A percentile compares a stretch with the other conserved stretches of the same genome.
phyloP scores from a whole-genome alignment of 1,139 yeast species.

The Saccharomyces hybrid region DNA sequence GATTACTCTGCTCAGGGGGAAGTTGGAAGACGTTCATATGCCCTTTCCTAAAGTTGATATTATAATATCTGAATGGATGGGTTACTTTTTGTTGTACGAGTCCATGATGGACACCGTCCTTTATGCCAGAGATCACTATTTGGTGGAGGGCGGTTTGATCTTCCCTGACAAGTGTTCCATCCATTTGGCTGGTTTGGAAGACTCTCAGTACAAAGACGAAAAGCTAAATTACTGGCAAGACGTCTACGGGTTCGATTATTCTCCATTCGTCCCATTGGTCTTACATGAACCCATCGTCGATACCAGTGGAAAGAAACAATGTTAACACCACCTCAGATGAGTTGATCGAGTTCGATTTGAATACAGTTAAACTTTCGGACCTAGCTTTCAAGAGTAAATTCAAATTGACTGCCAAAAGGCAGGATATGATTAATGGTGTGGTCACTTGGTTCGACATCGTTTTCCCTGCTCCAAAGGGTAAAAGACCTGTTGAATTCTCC shows the following conservation, averaged over 20 bases:
- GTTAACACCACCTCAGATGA: constrained; percentile 64
- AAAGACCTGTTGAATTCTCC: constrained; percentile 53
- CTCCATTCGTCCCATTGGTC: constrained; percentile 63
- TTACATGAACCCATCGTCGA: constrained; percentile 94
- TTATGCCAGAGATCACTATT: constrained; percentile 85
- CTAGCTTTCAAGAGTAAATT: constrained; percentile 67
- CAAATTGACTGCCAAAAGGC: constrained; percentile 62
- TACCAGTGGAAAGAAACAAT: constrained; percentile 74
- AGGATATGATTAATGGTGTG: constrained; percentile 79
- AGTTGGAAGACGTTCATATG: constrained; percentile 83
- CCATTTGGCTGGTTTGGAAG: constrained; percentile 90
- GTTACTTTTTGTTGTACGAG: constrained; percentile 90
- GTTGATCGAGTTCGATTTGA: constrained; percentile 77
- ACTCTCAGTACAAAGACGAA: constrained; percentile 86
- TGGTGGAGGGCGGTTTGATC: constrained; percentile 79
- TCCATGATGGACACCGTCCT: constrained; percentile 96
- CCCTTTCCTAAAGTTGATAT: constrained; percentile 84
- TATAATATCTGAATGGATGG: constrained; percentile 99
- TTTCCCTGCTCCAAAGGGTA: constrained; percentile 54
- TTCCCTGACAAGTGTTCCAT: constrained; percentile 93
- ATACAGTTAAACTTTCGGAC: constrained; percentile 78
- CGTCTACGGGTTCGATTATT: constrained; percentile 92
- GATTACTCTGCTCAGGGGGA: constrained; percentile 85
- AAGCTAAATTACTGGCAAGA: constrained; percentile 94
- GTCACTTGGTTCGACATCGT: constrained; percentile 94